Evolutionary conservation across 495 filamentous ascomycete species (phyloP), one percentile per base, ranked within the genome.

Genomic region (Cudoniella acicularis): DNA sequence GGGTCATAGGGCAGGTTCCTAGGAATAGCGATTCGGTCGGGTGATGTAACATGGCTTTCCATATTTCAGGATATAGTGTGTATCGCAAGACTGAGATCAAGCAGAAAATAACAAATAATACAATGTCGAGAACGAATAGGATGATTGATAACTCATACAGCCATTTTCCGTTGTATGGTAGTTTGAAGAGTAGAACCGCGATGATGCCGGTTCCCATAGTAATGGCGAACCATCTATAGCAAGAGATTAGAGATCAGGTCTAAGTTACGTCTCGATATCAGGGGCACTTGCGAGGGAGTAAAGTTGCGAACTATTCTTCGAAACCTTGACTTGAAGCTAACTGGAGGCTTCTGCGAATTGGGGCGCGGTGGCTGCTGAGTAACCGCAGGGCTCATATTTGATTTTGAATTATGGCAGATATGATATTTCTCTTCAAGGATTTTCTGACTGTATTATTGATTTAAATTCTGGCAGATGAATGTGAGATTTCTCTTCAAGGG

Each of bases 141-240:
- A 76, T 65, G 47, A 83, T 63, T 1, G 79, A 82, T 18, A 85
- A 68, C 56, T 67, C 74, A 46, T 78, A 74, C 2, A 86, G 70
- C 76, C 80, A 81, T 40, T 20, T 6, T 17, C 70, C 79, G 53
- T 83, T 79, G 60, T 81, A 83, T 6, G 83, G 81, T 1, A 87
- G 69, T 13, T 74, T 73, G 60, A 82, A 75, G 3, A 86, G 70
- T 9, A 86, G 71, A 43, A 84, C 75, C 4, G 83, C 81, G 2
- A 83, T 78, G 20, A 87, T 81, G 4, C 84, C 85, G 0, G 84
- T 88, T 49, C 84, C 81, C 83, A 88, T 87, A n/a, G 69, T 86
- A 25, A 83, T 73, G 4, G 70, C 54, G 64, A 79, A 81, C 79
- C 77, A 79, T 57, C 72, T 75, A 24, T 53, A 49, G 18, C 0